Evolutionary conservation across 257 asterid species (phyloP).

Genomic region (Solanum chaucha): DNA sequence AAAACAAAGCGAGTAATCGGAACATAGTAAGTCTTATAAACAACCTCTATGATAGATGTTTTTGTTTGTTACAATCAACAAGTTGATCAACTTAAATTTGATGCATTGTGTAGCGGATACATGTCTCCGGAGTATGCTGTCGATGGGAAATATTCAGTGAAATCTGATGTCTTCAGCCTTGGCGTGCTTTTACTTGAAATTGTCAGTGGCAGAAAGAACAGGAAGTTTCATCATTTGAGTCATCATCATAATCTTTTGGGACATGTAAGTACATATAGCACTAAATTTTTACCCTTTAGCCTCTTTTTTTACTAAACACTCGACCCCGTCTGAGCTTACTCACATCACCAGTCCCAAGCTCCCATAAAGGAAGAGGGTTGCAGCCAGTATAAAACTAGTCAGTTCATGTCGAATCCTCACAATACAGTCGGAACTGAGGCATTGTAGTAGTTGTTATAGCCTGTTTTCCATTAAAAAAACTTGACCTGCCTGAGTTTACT

Average conservation of each 20-base stretch:
- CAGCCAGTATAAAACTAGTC: not conserved
- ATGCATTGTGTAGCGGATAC: slow-evolving; percentile 9
- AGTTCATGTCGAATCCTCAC: not conserved
- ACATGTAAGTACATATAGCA: slow-evolving; percentile 3
- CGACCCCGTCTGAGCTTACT: not conserved
- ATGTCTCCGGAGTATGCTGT: slow-evolving; percentile 15
- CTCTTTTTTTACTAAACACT: not conserved
- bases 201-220: slow-evolving; percentile 13
- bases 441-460: not conserved
- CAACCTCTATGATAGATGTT: not conserved
- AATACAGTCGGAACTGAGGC: not conserved
- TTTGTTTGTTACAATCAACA: not conserved
- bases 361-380: not conserved
- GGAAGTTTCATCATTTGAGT: not conserved
- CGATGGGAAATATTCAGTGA: slow-evolving; percentile 7
- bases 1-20: slow-evolving; percentile 11
- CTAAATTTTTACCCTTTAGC: not conserved
- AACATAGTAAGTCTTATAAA: slow-evolving; percentile 9
- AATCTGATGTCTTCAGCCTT: slow-evolving; percentile 17
- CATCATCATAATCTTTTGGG: slow-evolving; percentile 19
- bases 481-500: not conserved
- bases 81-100: not conserved
- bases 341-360: not conserved
- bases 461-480: not conserved
- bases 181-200: slow-evolving; percentile 12